Base-by-base conservation (phyloP, 2,329 filamentous ascomycete genomes). In the Claviceps humidiphila region DNA sequence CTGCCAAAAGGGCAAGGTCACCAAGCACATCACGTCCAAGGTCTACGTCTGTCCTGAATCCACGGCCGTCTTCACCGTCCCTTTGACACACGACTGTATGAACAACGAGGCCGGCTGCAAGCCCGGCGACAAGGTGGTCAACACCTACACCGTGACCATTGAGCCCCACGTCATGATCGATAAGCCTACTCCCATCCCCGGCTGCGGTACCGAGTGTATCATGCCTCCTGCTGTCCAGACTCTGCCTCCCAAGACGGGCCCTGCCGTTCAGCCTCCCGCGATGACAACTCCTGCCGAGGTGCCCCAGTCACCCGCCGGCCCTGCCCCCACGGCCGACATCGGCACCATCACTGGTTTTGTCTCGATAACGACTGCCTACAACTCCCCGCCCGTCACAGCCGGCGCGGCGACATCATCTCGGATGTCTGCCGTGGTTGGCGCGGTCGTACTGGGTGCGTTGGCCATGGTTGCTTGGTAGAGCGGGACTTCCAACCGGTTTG, bases 31-130 rank as follows among this genome's bases (percentile, higher is more conserved):
- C 13, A 57, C 57, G 11, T 53, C 56, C 6, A 63, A 61, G 0
- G 59, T 58, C 13, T 51, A 55, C 7, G 47, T 58, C 2, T 56
- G 56, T 47, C 55, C 60, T 14, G 54, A 66, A 49, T 58, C 57
- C 6, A 65, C 62, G 1, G 60, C 56, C 2, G 60, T 60, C 17
- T 64, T 54, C 58, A 65, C 60, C 17, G 58, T 67, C 39, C 63
- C 63, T 42, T 55, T 60, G 39, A 62, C 59, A 0, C 58, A 63
- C 42, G 61, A 58, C 14, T 67, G 65, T 51, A 53, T 55, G 14
- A 49, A 56, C 39, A 60, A 60, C 43, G 58, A 63, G 52, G 39
- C 54, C 8, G 59, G 58, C 42, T 67, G 65, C 60, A 55, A 54
- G 14, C 53, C 57, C 16, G 63, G 62, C 24, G 56, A 63, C 0